phyloP scores from a whole-genome alignment of 306 rosid genomes.

The Inga laurina region DNA sequence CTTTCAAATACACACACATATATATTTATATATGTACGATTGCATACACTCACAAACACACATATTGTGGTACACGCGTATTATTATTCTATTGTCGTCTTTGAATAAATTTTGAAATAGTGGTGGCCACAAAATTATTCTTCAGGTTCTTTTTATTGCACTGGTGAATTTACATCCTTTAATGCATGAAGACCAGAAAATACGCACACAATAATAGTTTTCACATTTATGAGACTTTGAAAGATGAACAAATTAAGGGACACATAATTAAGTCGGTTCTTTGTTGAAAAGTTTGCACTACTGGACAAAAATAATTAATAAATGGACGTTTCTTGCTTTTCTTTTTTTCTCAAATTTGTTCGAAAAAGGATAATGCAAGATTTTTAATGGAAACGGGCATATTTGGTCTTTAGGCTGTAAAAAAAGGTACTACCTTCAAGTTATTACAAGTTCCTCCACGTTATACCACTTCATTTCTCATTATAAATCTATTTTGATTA shows the following conservation, averaged over 20 bases:
- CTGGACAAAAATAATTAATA: neutral
- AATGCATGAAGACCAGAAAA: neutral
- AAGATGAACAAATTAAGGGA: neutral
- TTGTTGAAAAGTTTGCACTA: neutral
- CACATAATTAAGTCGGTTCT: neutral
- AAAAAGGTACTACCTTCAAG: too few species aligned
- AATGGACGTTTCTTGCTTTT: neutral
- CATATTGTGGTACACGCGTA: too few species aligned
- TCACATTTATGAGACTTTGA: neutral
- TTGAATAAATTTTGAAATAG: too few species aligned
- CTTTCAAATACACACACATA: too few species aligned
- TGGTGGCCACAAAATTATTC: neutral
- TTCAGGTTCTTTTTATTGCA: neutral
- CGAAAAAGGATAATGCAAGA: neutral
- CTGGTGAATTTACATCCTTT: neutral
- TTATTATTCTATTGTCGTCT: too few species aligned
- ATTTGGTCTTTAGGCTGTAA: neutral
- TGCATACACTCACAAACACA: too few species aligned
- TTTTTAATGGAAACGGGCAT: neutral
- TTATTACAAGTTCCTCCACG: neutral
- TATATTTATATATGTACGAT: too few species aligned
- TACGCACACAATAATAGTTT: neutral
- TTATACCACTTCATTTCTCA: too few species aligned
- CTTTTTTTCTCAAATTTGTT: neutral
- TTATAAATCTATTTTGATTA: too few species aligned